A percentile compares a stretch with the other conserved stretches of the same genome.
phyloP scores from a whole-genome alignment of 2,329 filamentous ascomycete species.

The Geosmithia flava region DNA sequence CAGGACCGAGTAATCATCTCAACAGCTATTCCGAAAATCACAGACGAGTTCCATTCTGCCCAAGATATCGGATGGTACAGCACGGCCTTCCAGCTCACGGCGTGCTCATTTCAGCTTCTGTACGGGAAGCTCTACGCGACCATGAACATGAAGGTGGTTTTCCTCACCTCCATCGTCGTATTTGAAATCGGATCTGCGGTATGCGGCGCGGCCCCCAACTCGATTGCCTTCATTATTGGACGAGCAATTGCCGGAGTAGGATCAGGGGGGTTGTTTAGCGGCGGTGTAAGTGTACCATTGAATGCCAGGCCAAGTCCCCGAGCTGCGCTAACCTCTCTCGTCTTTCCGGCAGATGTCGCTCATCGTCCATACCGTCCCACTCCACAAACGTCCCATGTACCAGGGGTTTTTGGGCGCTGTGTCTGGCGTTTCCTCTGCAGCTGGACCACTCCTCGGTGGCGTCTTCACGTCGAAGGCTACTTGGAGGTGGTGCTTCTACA shows the following conservation, averaged over 20 bases:
- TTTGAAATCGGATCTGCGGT: conserved; percentile 43
- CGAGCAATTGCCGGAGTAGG: conserved; percentile 44
- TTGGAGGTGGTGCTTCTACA: conserved; percentile 9
- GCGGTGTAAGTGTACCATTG: neutral
- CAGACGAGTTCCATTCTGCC: conserved; percentile 16
- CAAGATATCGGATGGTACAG: conserved; percentile 55
- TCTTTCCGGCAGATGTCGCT: neutral
- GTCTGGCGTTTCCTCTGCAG: conserved; percentile 32
- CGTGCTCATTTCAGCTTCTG: conserved; percentile 25
- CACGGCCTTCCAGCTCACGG: conserved; percentile 31
- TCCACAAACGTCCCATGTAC: neutral
- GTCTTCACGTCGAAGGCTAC: conserved; percentile 22
- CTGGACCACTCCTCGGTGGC: conserved; percentile 35
- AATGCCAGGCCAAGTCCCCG: too few species aligned
- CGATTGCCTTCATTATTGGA: conserved; percentile 40
- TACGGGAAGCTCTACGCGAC: conserved; percentile 43
- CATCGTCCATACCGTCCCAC: neutral
- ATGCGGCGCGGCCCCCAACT: conserved; percentile 41
- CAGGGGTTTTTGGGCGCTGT: conserved; percentile 10
- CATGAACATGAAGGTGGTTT: conserved; percentile 35
- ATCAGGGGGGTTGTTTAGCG: conserved; percentile 38
- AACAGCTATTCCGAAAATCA: conserved; percentile 22
- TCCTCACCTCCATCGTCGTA: conserved; percentile 32
- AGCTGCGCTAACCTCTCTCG: neutral
- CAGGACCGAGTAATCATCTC: conserved; percentile 40